These are phyloP conservation scores for Termitomyces titanicus DNA, from an alignment of 768 basidiomycete genomes.

Conservation along the genomic window DNA sequence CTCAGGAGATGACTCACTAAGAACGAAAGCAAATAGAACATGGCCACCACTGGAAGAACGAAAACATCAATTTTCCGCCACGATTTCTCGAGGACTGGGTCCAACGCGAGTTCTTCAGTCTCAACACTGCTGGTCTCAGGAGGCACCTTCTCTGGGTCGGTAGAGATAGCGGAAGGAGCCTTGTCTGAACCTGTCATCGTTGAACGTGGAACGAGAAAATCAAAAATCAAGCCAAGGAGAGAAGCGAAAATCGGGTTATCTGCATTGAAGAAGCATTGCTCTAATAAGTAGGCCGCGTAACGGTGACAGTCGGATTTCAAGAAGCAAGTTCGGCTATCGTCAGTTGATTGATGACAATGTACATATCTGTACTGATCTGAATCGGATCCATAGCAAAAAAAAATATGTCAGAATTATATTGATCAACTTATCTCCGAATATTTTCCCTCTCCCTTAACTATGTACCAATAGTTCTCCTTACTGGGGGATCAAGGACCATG, in stretches of 20 bases:
- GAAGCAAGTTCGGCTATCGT: background rate
- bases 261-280: background rate
- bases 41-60: constrained; percentile 32
- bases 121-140: constrained; percentile 19
- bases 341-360: background rate
- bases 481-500: too few relatives aligned
- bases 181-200: background rate
- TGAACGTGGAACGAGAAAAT: too few relatives aligned
- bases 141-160: constrained; percentile 22
- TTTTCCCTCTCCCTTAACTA: too few relatives aligned
- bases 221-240: background rate
- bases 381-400: background rate
- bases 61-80: constrained; percentile 35
- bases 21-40: constrained; percentile 36
- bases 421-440: too few relatives aligned
- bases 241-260: background rate
- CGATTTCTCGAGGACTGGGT: constrained; percentile 31
- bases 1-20: constrained; percentile 40
- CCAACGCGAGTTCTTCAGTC: constrained; percentile 14
- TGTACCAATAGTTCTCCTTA: too few relatives aligned
- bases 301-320: background rate
- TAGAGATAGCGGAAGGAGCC: background rate
- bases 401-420: background rate
- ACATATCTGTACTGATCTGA: too few relatives aligned
- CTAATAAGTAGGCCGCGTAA: background rate